Percentiles rank a stretch among this genome's conserved stretches.
These are phyloP conservation scores for Phytomonas francai DNA, from an alignment of 208 protist species.

Conservation along the genomic window DNA sequence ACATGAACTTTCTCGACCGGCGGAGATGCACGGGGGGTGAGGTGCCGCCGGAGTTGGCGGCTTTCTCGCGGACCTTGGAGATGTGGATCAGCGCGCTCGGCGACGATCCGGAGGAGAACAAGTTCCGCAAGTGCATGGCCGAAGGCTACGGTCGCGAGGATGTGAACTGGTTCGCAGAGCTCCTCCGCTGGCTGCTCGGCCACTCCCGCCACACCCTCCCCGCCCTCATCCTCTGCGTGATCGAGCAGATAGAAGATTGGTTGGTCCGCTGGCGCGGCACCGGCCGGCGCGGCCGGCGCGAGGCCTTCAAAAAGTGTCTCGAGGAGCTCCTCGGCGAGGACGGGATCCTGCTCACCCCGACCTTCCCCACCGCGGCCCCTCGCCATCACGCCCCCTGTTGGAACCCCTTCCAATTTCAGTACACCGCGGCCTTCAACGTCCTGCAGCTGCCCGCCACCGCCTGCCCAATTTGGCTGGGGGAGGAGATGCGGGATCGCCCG, in stretches of 20 bases:
- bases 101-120: slow-evolving; percentile 47
- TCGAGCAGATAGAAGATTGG: slow-evolving; percentile 41
- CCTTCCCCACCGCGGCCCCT: slow-evolving; percentile 62
- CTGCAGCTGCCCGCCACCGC: slow-evolving; percentile 71
- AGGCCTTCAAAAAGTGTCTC: slow-evolving; percentile 52
- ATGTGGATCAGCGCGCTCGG: slow-evolving; percentile 66
- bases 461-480: slow-evolving; percentile 57
- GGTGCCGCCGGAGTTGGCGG: slow-evolving; percentile 42
- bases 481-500: slow-evolving; percentile 14
- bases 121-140: slow-evolving; percentile 56
- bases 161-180: slow-evolving; percentile 55
- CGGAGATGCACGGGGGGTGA: slow-evolving; percentile 47
- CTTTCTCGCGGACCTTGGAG: slow-evolving; percentile 47
- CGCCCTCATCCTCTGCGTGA: slow-evolving; percentile 55
- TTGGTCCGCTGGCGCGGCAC: slow-evolving; percentile 38
- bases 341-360: slow-evolving; percentile 59
- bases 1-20: slow-evolving; percentile 62
- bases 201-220: slow-evolving; percentile 68
- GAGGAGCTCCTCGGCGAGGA: slow-evolving; percentile 59
- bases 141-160: slow-evolving; percentile 24
- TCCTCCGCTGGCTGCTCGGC: slow-evolving; percentile 47
- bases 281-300: slow-evolving; percentile 17
- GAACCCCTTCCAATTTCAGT: slow-evolving; percentile 78
- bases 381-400: slow-evolving; percentile 62
- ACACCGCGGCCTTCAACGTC: slow-evolving; percentile 84